Base-by-base conservation (phyloP, 345 rosid species). In the Crucihimalaya himalaica region DNA sequence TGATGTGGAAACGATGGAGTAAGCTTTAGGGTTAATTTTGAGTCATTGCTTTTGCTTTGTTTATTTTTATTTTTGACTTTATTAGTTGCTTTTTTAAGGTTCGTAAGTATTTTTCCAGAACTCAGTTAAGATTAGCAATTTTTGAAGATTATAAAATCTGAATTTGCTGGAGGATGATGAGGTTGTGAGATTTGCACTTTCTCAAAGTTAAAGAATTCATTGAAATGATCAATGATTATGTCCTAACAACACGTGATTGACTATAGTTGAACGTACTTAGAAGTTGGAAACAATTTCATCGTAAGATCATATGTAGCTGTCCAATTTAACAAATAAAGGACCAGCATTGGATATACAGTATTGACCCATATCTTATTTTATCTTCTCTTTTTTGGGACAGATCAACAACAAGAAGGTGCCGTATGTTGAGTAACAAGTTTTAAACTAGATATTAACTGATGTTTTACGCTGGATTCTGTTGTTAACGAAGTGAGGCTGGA, bases 391-490 rank as follows among this genome's bases (percentile, higher is more conserved):
- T 6, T 34, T 1, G 40, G 16, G 48, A 37, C 48, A 35, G 8
- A 50, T 23, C 28, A 61, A 35, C 61, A 61, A 40, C 53, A 61
- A 0, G 32, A 50, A 48, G 58, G 40, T 61, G 42, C 14, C 59
- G 28, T 54, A 52, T 29, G 35, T 20, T 10, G 35, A 63, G 25
- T 6, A 72, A 63, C 68, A 61, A 61, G 13, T 32, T 15, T 60
- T 4, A 19, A 72, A 72, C 47, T 53, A 62, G 40, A 63, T 28
- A 19, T 19, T 16, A 39, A 14, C 5, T 19, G 32, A 20, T 70
- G 67, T 48, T 35, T 21, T 28, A 51, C n/a, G 59, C 42, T 56
- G 78, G 78, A 66, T 50, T 74, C 35, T 66, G 61, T 48, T 66
- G 42, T 32, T 5, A 54, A 64, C 42, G 64, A 32, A 45, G 13